Conservation (phyloP, 257 asterid genomes). For the Primulina huaijiensis region DNA sequence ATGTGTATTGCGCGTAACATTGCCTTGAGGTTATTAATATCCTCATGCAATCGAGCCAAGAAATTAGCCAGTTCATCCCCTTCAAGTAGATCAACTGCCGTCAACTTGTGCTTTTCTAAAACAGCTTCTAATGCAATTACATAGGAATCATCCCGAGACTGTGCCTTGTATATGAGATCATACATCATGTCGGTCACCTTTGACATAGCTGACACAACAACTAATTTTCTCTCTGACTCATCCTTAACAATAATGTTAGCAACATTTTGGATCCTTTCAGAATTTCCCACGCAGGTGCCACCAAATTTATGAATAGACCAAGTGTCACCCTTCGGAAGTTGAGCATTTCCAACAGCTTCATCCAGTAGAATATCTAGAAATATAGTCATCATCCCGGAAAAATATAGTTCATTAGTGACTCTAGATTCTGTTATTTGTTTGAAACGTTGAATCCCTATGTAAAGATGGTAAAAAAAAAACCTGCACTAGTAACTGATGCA, state of each 20-base stretch:
- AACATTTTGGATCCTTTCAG: slow-evolving; percentile 82
- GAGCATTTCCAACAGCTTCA: slow-evolving; percentile 48
- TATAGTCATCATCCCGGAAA: slow-evolving; percentile 4
- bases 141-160: slow-evolving; percentile 73
- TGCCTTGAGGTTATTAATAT: slow-evolving; percentile 75
- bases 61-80: slow-evolving; percentile 70
- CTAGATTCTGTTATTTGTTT: background rate
- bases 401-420: slow-evolving; percentile 16
- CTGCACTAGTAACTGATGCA: slow-evolving; percentile 71
- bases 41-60: slow-evolving; percentile 61
- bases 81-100: slow-evolving; percentile 75
- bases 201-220: slow-evolving; percentile 94
- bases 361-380: slow-evolving; percentile 46
- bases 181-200: slow-evolving; percentile 99
- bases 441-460: slow-evolving; percentile 6
- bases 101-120: slow-evolving; percentile 69
- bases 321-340: slow-evolving; percentile 74
- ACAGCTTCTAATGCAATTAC: slow-evolving; percentile 64
- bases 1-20: slow-evolving; percentile 93
- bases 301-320: slow-evolving; percentile 99
- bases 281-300: slow-evolving; percentile 92
- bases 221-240: slow-evolving; percentile 72
- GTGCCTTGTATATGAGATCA: slow-evolving; percentile 80
- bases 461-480: slow-evolving; percentile 25
- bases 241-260: slow-evolving; percentile 74